Percentiles rank a stretch among this genome's conserved stretches.
phyloP scores from a whole-genome alignment of 345 rosid genomes.

The Zanthoxylum bungeanum region DNA sequence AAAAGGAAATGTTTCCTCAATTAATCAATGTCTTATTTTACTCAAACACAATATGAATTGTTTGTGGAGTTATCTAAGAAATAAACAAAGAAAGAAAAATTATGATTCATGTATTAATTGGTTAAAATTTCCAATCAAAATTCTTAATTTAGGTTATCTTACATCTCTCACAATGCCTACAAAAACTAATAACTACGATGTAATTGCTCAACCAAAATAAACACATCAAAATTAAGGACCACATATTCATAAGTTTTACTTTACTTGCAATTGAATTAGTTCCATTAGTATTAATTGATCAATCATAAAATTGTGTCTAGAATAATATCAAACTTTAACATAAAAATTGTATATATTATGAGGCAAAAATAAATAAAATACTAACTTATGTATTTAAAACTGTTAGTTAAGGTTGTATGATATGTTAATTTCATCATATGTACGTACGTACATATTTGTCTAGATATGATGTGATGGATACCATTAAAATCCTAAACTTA shows the following conservation, averaged over 20 bases:
- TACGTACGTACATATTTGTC: background rate
- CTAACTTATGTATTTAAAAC: background rate
- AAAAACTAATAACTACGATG: background rate
- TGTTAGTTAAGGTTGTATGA: background rate
- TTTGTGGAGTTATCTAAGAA: background rate
- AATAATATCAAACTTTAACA: background rate
- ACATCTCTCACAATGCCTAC: slow-evolving; percentile 10
- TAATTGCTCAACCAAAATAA: slow-evolving; percentile 20
- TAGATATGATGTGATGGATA: background rate
- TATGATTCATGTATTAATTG: background rate
- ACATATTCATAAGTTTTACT: background rate
- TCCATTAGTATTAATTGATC: background rate
- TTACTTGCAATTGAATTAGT: background rate
- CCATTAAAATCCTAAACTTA: background rate
- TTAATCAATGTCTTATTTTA: background rate
- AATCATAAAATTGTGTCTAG: background rate
- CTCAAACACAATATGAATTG: background rate
- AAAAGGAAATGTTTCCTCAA: background rate
- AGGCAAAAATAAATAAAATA: background rate
- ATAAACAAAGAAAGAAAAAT: background rate
- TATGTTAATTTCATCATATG: too few species aligned
- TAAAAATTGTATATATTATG: slow-evolving; percentile 1
- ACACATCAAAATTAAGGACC: slow-evolving; percentile 20
- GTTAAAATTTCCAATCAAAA: slow-evolving; percentile 23
- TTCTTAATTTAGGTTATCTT: slow-evolving; percentile 19